These are phyloP conservation scores for Tylopilus sp. DNA, from an alignment of 1,284 basidiomycete species.

Conservation along the genomic window DNA sequence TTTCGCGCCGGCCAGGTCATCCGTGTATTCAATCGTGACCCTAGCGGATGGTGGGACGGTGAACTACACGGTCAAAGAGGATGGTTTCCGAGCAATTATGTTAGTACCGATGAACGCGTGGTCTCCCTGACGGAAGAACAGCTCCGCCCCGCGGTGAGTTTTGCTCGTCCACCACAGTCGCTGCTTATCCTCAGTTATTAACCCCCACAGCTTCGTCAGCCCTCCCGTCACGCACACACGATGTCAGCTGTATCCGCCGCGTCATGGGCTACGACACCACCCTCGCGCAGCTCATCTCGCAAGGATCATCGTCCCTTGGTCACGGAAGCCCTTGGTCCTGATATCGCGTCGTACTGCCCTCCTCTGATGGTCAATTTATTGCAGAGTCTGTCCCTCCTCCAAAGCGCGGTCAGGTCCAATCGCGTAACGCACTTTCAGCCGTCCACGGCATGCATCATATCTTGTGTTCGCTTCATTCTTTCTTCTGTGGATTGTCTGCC, in stretches of 20 bases:
- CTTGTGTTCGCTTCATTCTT: conserved; percentile 88
- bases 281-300: conserved; percentile 35
- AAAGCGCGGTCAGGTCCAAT: conserved; percentile 76
- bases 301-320: conserved; percentile 46
- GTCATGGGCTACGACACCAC: conserved; percentile 50
- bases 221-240: conserved; percentile 43
- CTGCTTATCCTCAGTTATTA: background rate
- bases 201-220: conserved; percentile 23
- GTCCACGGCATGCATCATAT: conserved; percentile 86
- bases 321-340: conserved; percentile 41
- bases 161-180: conserved; percentile 6
- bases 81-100: conserved; percentile 99
- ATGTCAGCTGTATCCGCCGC: conserved; percentile 48
- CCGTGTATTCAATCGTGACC: conserved; percentile 81
- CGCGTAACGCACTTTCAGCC: conserved; percentile 81
- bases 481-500: conserved; percentile 82
- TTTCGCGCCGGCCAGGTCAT: conserved; percentile 91
- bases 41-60: conserved; percentile 98
- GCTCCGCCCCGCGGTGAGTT: conserved; percentile 42
- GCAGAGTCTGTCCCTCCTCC: conserved; percentile 82
- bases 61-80: conserved; percentile 83
- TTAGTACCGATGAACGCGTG: conserved; percentile 57
- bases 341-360: conserved; percentile 60
- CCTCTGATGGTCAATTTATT: conserved; percentile 74
- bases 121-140: conserved; percentile 53